Conservation (phyloP, 2,329 filamentous ascomycete genomes). For the Drechslerella dactyloides region DNA sequence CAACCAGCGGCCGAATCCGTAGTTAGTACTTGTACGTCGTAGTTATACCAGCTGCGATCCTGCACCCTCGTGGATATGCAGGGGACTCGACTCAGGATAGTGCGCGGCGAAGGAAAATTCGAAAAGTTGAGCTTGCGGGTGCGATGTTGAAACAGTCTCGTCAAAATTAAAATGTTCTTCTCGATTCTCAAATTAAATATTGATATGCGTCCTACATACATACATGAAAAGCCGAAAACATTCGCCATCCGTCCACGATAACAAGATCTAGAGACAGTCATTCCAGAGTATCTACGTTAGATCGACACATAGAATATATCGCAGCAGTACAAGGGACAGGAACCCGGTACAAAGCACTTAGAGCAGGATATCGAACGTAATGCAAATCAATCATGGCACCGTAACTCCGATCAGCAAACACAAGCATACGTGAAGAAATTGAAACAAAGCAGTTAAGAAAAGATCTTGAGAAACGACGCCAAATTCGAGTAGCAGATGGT, state of each 20-base stretch:
- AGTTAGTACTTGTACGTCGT: too few species aligned
- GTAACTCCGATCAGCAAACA: constrained; percentile 4
- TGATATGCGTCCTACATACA: background rate
- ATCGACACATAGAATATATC: too few species aligned
- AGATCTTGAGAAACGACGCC: background rate
- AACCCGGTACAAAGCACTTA: background rate
- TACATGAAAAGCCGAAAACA: background rate
- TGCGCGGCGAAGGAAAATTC: too few species aligned
- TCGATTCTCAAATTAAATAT: too few species aligned
- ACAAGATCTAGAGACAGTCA: too few species aligned
- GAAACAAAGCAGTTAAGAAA: background rate
- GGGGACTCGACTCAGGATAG: too few species aligned
- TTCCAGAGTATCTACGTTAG: background rate
- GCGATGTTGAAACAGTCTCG: too few species aligned
- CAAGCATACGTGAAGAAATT: background rate
- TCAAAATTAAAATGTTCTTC: too few species aligned
- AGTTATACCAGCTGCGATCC: too few species aligned
- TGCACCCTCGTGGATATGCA: too few species aligned
- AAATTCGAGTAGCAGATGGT: background rate
- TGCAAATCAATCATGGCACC: background rate
- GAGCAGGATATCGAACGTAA: background rate
- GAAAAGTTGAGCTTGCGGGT: too few species aligned
- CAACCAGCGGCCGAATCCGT: background rate
- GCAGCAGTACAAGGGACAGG: background rate
- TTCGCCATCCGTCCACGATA: background rate